Evolutionary conservation across 129 eudicot genomes (phyloP), one percentile per base, ranked within the genome.

Genomic region (Helianthus tuberosus): DNA sequence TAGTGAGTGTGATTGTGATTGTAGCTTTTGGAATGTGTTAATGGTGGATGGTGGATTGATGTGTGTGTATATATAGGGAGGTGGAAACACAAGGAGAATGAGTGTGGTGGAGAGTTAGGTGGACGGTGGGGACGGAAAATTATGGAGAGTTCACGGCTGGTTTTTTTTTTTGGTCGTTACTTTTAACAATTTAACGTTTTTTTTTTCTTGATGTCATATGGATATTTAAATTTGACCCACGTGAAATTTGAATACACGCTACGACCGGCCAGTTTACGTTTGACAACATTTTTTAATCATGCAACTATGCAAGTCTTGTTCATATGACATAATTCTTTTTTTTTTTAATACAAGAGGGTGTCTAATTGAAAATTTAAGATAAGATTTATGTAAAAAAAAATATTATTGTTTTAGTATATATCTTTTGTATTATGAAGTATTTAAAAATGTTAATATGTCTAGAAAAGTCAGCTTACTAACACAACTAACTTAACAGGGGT

Each of bases 171-270:
- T 64, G 72, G 72, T 64, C 53, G 46, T 64, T 64, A 29, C 3
- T 29, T 29, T 29, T 1, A 29, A 29, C 35, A 1, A 29, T 29
- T 65, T 13, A 48, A 61, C 8, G 63, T 74, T 74, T 11, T 48
- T 47, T 10, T 46, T 73, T 29, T 29, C 35, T 29, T 44, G 47
- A 44, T 5, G 27, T 7, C 15, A 32, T 25, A 20, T 6, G 61
- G 41, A 71, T 4, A 12, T 17, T 67, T 48, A 57, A 8, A 20
- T 17, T 67, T 63, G 66, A 39, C 66, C 51, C 73, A 75, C 79
- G 79, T 75, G 79, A 51, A 20, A 9, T 17, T 75, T 75, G 73
- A 73, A 60, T 59, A 53, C 57, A 60, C 44, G 69, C 43, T 73
- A 3, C 15, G 11, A 75, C 79, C 73, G 71, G 44, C 72, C 54